Evolutionary conservation across 1,139 yeast genomes (phyloP), one percentile per base, ranked within the genome.

Genomic region (Pneumocystis canis): DNA sequence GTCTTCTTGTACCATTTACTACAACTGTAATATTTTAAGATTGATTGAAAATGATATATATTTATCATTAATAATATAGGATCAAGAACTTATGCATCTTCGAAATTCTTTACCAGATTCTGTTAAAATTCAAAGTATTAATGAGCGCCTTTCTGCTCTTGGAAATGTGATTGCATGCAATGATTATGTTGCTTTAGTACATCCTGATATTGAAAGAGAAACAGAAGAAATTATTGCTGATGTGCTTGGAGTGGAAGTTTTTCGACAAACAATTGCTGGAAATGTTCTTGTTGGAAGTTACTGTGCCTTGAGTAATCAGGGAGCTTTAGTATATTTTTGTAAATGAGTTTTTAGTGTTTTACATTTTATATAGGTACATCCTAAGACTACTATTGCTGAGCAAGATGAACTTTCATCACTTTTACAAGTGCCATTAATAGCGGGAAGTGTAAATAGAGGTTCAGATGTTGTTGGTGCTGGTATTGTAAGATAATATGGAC

Each of bases 111-210:
- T 94, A 70, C 99, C 99, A n/a, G 98, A 94, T 71, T 76, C 85
- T 61, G 97, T 94, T 68, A 89, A 87, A 77, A 89, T 94, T 71
- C 98, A 94, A 78, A 84, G 99, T 76, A 96, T 94, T 59, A 98
- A 94, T 77, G 99, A 94, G 78, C 84, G 98, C 73, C 80, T 94
- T 68, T 87, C 96, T 60, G 98, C 99, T 11, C 79, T 94, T 68
- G 99, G 99, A 70, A 94, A 94, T 71, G 98, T 94, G 67, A 89
- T 94, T 72, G 92, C 98, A 76, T 92, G 98, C 78, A 94, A 94
- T 77, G 99, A 94, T 76, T 94, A 94, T 74, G 98, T 94, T 70
- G 99, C 99, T 3, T 80, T 94, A 68, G 98, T 94, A 62, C 99
- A 94, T 76, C 99, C 99, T 62, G 99, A 94, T 78, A 89, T 94